Conservation (phyloP, 2,329 filamentous ascomycete genomes). For the Xylariaceae sp. region DNA sequence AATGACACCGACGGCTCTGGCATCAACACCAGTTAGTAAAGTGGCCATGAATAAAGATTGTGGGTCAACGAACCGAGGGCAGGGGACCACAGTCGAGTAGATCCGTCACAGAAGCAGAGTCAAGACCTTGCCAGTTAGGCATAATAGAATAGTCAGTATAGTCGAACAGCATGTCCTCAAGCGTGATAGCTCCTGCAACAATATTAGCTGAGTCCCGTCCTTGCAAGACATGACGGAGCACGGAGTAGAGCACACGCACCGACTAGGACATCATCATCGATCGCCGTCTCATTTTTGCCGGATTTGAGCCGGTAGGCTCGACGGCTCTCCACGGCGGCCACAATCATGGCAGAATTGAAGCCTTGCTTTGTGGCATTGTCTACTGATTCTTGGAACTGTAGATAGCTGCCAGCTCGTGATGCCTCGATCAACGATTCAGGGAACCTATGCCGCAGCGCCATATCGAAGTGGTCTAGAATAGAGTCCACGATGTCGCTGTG, state of each 20-base stretch:
- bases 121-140: constrained; percentile 41
- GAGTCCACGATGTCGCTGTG: constrained; percentile 34
- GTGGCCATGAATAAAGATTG: neutral
- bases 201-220: neutral
- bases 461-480: constrained; percentile 42
- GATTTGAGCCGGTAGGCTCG: constrained; percentile 42
- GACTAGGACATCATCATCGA: constrained; percentile 42
- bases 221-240: neutral
- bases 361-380: constrained; percentile 42
- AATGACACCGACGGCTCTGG: constrained; percentile 46
- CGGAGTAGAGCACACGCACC: constrained; percentile 37
- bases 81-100: constrained; percentile 47
- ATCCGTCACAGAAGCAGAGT: constrained; percentile 38
- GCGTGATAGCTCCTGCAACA: constrained; percentile 3
- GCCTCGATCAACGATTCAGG: constrained; percentile 44
- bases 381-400: constrained; percentile 43
- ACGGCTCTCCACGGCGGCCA: constrained; percentile 48
- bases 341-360: constrained; percentile 47
- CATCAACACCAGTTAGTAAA: neutral
- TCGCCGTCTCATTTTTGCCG: constrained; percentile 34
- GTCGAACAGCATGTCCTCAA: constrained; percentile 33
- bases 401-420: constrained; percentile 47
- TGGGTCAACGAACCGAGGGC: constrained; percentile 40
- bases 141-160: constrained; percentile 50
- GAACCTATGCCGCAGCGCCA: constrained; percentile 36